Evolutionary conservation across 192 early-diverging fungal species (phyloP), one percentile per base, ranked within the genome.

Genomic region (Dimargaris xerosporica): DNA sequence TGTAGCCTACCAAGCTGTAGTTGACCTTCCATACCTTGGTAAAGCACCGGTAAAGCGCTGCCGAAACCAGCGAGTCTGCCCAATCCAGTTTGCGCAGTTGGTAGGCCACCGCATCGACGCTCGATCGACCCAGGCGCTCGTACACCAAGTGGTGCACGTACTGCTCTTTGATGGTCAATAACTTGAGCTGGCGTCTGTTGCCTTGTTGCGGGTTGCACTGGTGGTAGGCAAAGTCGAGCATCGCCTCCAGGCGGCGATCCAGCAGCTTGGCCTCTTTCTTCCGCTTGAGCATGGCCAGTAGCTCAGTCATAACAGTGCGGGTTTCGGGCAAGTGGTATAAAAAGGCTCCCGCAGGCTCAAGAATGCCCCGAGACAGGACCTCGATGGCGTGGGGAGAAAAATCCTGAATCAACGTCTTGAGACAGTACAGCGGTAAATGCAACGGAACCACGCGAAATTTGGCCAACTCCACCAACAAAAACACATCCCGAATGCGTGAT

Each of bases 221-320:
- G 68, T 88, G 88, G 60, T 85, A 91, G 0, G 94, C 94, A 65
- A 97, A 97, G 44, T 98, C 95, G 34, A 99, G 86, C 80, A 98
- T 89, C 58, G 94, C 66, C 7, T 72, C 63, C 29, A 89, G 84
- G 15, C 92, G 82, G 50, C 76, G 85, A 66, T 99, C 96, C 25
- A 95, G 67, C 66, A 92, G 85, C 44, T 89, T 80, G 19, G 82
- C 84, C 3, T 78, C 82, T 53, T 91, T 91, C 70, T 94, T 96
- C 42, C 92, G 79, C 79, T 89, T 85, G 64, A 96, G 69, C n/a
- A 93, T 91, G 26, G 93, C 93, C 56, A 78, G 62, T 50, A 99
- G 64, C 79, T 83, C 63, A 19, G 54, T 47, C 63, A 92, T 81
- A 21, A 91, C 80, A 7, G 67, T 67, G 31, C 78, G 73, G 0